Evolutionary conservation across 2,329 filamentous ascomycete genomes (phyloP).

Genomic region (Cladosporium sphaerospermum): DNA sequence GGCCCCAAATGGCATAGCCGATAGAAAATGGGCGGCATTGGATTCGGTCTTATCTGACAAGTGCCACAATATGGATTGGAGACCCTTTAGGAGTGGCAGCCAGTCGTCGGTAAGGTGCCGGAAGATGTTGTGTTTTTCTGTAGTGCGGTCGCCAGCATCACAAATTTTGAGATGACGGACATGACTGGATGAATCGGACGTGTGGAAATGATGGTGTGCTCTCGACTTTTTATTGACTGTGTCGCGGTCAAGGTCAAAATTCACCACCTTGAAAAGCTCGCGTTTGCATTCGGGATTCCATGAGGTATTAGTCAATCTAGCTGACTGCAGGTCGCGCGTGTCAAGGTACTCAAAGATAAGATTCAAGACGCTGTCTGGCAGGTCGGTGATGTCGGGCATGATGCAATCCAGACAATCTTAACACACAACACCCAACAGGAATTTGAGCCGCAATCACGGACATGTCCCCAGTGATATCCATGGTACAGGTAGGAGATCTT

Average conservation of each 20-base stretch:
- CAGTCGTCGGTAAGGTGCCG: neutral
- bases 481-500: no score
- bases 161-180: neutral
- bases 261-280: neutral
- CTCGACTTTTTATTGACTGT: neutral
- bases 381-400: neutral
- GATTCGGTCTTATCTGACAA: neutral
- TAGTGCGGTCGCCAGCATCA: neutral
- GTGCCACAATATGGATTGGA: neutral
- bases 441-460: no score
- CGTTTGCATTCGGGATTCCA: constrained; percentile 2
- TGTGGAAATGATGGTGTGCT: neutral
- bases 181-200: neutral
- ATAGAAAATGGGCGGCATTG: neutral
- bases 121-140: neutral
- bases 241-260: neutral
- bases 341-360: neutral
- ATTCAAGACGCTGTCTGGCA: neutral
- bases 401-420: no score
- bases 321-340: neutral
- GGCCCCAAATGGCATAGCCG: no score
- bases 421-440: no score
- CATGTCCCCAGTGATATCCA: no score
- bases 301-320: neutral
- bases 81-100: neutral